Percentiles rank a stretch among this genome's conserved stretches.
Evolutionary conservation across 805 yeast species (phyloP).

Genomic region (Kodamaea kaohsiungensis): DNA sequence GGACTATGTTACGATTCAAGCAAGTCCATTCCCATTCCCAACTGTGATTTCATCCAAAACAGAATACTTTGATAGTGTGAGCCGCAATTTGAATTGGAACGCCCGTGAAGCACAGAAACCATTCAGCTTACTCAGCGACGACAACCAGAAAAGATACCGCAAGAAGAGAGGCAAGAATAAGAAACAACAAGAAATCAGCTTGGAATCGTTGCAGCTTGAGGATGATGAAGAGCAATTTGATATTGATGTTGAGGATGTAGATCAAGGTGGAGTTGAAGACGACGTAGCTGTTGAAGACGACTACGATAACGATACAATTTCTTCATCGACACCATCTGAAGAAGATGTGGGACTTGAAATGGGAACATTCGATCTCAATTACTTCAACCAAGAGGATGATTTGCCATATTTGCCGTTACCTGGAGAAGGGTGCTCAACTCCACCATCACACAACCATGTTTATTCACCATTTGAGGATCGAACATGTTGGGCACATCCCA

Average conservation of each 20-base stretch:
- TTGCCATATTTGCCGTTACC: conserved; percentile 30
- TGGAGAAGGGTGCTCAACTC: conserved; percentile 33
- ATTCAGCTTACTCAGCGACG: conserved; percentile 58
- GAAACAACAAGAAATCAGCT: neutral
- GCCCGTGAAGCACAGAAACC: conserved; percentile 86
- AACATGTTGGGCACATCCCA: conserved; percentile 45
- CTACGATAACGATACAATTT: conserved; percentile 26
- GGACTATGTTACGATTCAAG: conserved; percentile 80
- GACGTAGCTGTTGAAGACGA: conserved; percentile 1
- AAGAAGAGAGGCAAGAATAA: conserved; percentile 11
- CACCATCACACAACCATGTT: conserved; percentile 19
- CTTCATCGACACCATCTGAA: conserved; percentile 17
- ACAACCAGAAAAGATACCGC: conserved; percentile 42
- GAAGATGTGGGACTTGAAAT: conserved; percentile 15
- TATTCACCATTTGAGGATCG: conserved; percentile 30
- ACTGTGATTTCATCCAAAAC: conserved; percentile 75
- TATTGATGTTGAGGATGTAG: conserved; percentile 23
- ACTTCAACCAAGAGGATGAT: conserved; percentile 21
- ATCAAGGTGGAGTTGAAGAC: conserved; percentile 25
- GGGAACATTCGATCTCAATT: conserved; percentile 1
- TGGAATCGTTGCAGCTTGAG: conserved; percentile 7
- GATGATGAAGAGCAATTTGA: conserved; percentile 31
- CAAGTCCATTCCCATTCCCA: conserved; percentile 92
- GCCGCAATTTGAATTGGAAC: conserved; percentile 91
- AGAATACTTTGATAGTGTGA: conserved; percentile 81